These are phyloP conservation scores for Kernera saxatilis DNA, from an alignment of 345 rosid genomes.

Conservation along the genomic window DNA sequence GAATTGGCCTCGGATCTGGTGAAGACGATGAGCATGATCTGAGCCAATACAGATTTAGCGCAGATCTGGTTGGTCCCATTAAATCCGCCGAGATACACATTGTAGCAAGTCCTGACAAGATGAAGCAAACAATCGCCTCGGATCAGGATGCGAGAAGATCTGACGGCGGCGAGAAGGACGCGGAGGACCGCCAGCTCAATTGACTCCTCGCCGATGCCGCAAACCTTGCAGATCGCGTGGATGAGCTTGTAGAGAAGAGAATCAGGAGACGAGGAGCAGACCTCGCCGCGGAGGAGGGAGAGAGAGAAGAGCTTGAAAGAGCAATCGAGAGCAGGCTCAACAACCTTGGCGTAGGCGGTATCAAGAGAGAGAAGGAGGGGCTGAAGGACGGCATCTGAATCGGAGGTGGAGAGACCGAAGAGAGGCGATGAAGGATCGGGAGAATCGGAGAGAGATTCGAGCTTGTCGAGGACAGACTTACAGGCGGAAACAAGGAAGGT, in stretches of 20 bases:
- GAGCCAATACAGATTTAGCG: conserved; percentile 87
- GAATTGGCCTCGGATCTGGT: conserved; percentile 70
- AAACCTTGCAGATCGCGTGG: conserved; percentile 51
- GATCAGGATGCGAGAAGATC: conserved; percentile 64
- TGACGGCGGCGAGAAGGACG: conserved; percentile 69
- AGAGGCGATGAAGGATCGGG: conserved; percentile 46
- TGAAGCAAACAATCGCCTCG: conserved; percentile 78
- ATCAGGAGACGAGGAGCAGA: conserved; percentile 30
- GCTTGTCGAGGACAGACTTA: conserved; percentile 79
- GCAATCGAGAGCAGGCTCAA: conserved; percentile 84
- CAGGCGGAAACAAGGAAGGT: conserved; percentile 76
- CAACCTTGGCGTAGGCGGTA: conserved; percentile 60
- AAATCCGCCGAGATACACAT: conserved; percentile 75
- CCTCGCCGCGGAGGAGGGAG: conserved; percentile 60
- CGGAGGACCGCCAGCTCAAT: conserved; percentile 71
- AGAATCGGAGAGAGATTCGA: conserved; percentile 49
- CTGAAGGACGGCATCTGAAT: conserved; percentile 50
- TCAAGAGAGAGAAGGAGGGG: conserved; percentile 74
- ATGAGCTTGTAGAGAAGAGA: conserved; percentile 39
- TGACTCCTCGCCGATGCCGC: conserved; percentile 67
- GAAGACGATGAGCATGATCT: conserved; percentile 71
- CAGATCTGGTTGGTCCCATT: conserved; percentile 93
- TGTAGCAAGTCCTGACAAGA: conserved; percentile 80
- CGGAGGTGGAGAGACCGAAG: conserved; percentile 55
- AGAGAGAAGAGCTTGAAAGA: conserved; percentile 66